A percentile compares a stretch with the other conserved stretches of the same genome.
phyloP scores from a whole-genome alignment of 495 filamentous ascomycete genomes.

The Talaromyces liani region DNA sequence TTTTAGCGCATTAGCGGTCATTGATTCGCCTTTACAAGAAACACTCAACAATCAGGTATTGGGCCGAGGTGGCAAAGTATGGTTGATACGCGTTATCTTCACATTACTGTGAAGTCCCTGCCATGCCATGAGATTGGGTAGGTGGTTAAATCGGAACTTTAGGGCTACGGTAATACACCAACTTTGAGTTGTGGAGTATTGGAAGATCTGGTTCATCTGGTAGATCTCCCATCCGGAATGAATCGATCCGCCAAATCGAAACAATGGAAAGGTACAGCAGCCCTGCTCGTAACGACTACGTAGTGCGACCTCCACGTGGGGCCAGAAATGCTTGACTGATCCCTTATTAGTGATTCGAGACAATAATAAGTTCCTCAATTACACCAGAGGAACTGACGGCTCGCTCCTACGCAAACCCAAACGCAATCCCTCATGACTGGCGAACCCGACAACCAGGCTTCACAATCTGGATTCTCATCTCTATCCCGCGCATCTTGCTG shows the following conservation, averaged over 20 bases:
- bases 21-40: no score
- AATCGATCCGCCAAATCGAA: not conserved
- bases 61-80: no score
- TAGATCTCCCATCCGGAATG: no score
- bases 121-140: no score
- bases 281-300: not conserved
- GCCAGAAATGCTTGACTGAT: not conserved
- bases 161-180: not conserved
- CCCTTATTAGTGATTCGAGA: not conserved
- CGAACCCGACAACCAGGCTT: constrained; percentile 51
- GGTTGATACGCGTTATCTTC: no score
- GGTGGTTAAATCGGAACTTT: not conserved
- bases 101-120: no score
- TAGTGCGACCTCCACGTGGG: not conserved
- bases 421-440: constrained; percentile 37
- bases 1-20: no score
- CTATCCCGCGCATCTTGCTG: constrained; percentile 6
- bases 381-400: not conserved
- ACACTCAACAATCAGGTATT: no score
- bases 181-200: not conserved
- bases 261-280: not conserved
- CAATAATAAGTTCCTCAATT: not conserved
- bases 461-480: constrained; percentile 49
- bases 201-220: not conserved
- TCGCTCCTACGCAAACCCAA: constrained; percentile 47